phyloP scores from a whole-genome alignment of 441 rosid species.

The Syzygium malaccense region DNA sequence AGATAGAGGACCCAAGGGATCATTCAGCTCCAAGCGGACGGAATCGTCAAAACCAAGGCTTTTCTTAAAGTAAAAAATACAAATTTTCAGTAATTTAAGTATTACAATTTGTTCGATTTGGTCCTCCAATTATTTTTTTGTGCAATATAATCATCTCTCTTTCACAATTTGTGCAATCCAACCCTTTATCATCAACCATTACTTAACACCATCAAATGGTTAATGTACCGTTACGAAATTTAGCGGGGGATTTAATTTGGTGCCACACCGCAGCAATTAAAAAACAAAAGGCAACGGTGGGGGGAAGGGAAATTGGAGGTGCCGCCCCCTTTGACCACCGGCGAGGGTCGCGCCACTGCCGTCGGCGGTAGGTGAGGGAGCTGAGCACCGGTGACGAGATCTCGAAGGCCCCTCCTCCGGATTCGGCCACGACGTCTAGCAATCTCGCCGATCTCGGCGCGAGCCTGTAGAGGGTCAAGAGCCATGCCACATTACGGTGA shows the following conservation, averaged over 20 bases:
- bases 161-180: neutral
- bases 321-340: neutral
- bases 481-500: neutral
- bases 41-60: neutral
- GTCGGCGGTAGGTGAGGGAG: fast-evolving
- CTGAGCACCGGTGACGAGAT: neutral
- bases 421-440: neutral
- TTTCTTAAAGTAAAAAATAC: neutral
- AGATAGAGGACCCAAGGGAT: neutral
- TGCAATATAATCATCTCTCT: neutral
- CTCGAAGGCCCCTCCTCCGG: neutral
- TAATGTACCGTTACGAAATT: neutral
- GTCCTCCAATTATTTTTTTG: neutral
- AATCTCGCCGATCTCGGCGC: neutral
- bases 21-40: neutral
- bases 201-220: neutral
- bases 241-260: neutral
- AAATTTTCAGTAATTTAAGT: neutral
- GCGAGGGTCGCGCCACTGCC: fast-evolving
- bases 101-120: neutral
- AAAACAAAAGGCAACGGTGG: neutral
- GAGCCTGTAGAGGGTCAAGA: neutral
- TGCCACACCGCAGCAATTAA: neutral
- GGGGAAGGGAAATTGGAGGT: neutral
- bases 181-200: neutral